Evolutionary conservation across 2,329 filamentous ascomycete species (phyloP).

Genomic region (Fusarium tanahbumbuense): DNA sequence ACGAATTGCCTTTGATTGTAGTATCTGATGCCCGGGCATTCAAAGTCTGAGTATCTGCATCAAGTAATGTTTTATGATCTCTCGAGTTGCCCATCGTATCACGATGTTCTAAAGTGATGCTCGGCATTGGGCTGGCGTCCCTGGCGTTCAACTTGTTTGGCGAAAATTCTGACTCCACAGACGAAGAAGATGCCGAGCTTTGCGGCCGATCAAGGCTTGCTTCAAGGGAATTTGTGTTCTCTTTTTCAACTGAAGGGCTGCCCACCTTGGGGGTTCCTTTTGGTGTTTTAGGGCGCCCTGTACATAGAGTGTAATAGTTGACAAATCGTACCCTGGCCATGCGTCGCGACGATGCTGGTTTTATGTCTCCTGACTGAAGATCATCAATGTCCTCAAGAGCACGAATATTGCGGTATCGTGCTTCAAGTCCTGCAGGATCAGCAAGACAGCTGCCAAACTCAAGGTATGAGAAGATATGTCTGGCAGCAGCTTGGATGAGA

Average conservation of each 20-base stretch:
- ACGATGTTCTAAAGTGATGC: slow-evolving; percentile 38
- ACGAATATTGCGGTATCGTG: slow-evolving; percentile 76
- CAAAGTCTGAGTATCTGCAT: slow-evolving; percentile 6
- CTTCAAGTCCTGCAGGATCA: slow-evolving; percentile 76
- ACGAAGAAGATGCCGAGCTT: neutral
- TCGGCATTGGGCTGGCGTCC: slow-evolving; percentile 26
- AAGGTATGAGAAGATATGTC: slow-evolving; percentile 81
- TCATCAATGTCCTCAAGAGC: slow-evolving; percentile 78
- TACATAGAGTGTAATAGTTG: slow-evolving; percentile 92
- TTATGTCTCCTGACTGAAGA: slow-evolving; percentile 47
- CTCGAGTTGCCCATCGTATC: slow-evolving; percentile 28
- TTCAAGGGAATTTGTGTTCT: neutral
- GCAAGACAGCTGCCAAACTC: slow-evolving; percentile 86
- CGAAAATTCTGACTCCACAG: slow-evolving; percentile 13
- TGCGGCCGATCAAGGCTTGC: neutral
- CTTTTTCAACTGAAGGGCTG: slow-evolving; percentile 7
- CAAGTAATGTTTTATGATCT: slow-evolving; percentile 32
- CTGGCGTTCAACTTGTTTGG: neutral
- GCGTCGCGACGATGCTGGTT: slow-evolving; percentile 35
- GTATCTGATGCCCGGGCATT: neutral
- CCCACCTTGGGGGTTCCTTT: slow-evolving; percentile 36
- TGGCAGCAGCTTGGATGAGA: slow-evolving; percentile 74
- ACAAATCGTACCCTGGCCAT: slow-evolving; percentile 76
- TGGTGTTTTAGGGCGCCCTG: slow-evolving; percentile 71
- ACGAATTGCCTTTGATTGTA: neutral